phyloP scores from a whole-genome alignment of 2,329 filamentous ascomycete species.

The Cytospora mali region DNA sequence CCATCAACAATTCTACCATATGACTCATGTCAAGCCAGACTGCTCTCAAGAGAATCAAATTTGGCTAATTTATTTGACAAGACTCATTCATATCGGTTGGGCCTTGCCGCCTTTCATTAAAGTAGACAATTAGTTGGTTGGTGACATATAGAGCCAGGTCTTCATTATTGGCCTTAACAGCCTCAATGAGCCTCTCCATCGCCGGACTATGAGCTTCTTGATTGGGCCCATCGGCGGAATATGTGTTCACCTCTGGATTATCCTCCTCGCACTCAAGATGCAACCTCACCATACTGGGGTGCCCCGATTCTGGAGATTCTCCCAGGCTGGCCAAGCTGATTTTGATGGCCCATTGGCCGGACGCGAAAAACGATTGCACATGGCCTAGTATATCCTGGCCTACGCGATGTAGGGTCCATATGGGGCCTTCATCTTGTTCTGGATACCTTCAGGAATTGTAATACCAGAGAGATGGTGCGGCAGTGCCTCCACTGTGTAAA shows the following conservation, averaged over 20 bases:
- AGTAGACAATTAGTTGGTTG: neutral
- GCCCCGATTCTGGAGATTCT: neutral
- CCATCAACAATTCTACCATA: neutral
- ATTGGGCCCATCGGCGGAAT: neutral
- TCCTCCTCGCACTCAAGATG: neutral
- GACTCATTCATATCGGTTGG: neutral
- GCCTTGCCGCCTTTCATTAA: neutral
- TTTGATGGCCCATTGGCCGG: neutral
- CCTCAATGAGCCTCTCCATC: neutral
- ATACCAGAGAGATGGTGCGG: conserved; percentile 1
- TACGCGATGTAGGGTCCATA: neutral
- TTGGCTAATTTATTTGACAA: neutral
- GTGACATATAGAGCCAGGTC: neutral
- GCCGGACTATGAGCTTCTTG: neutral
- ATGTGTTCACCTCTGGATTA: neutral
- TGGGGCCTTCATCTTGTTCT: neutral
- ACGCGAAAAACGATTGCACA: conserved; percentile 10
- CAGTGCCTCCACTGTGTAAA: conserved; percentile 8
- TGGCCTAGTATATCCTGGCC: conserved; percentile 14
- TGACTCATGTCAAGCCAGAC: conserved; percentile 7
- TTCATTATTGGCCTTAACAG: conserved; percentile 4
- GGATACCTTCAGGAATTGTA: neutral
- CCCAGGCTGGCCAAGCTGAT: conserved; percentile 7
- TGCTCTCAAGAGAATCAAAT: conserved; percentile 2
- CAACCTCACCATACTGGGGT: neutral